Percentiles rank a stretch among this genome's conserved stretches.
These are phyloP conservation scores for Sequoiadendron giganteum DNA, from an alignment of 75 land plant species.

Conservation along the genomic window DNA sequence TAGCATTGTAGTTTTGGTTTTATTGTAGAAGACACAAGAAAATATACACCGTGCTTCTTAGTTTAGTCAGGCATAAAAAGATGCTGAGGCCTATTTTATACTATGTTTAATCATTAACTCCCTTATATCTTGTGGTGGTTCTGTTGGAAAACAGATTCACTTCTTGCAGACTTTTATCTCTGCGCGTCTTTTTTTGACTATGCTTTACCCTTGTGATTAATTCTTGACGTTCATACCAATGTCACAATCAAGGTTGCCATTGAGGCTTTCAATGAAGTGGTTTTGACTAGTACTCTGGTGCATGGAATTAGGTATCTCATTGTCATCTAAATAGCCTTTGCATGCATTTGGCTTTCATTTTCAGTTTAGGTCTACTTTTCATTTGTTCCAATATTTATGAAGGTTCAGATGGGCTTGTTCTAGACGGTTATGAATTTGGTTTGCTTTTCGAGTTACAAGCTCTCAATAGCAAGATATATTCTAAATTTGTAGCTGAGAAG, in stretches of 20 bases:
- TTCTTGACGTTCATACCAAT: not conserved
- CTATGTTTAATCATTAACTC: not conserved
- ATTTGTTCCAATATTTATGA: not conserved
- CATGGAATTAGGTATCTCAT: not conserved
- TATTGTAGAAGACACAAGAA: too few species aligned
- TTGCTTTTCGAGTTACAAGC: not conserved
- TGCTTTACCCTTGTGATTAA: not conserved
- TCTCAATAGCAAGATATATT: not conserved
- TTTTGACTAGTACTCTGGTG: not conserved
- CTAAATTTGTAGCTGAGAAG: too few species aligned
- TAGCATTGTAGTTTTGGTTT: too few species aligned
- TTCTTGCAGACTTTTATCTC: not conserved
- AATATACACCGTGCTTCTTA: not conserved
- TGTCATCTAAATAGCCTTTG: not conserved
- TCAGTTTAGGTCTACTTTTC: not conserved
- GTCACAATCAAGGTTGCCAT: not conserved
- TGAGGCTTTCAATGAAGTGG: not conserved
- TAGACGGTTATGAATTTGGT: not conserved
- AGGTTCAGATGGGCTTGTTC: not conserved
- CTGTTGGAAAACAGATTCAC: not conserved
- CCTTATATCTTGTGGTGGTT: not conserved
- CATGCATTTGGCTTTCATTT: not conserved
- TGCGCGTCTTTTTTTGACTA: not conserved
- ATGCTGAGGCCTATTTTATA: not conserved
- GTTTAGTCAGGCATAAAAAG: not conserved